These are phyloP conservation scores for Ambrosia artemisiifolia DNA, from an alignment of 129 eudicot genomes.

Conservation along the genomic window DNA sequence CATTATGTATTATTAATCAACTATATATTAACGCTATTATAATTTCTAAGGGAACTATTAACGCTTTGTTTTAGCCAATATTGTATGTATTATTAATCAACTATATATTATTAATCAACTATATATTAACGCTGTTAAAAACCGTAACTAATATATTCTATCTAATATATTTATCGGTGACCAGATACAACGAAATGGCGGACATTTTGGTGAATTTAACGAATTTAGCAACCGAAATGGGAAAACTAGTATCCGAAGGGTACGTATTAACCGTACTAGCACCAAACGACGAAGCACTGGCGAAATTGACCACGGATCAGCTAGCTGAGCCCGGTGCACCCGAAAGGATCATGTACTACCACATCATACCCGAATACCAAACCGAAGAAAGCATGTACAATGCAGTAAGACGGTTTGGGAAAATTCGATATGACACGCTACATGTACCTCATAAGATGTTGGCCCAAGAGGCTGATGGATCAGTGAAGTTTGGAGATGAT, in stretches of 20 bases:
- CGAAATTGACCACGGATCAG: slow-evolving; percentile 79
- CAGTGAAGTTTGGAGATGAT: slow-evolving; percentile 75
- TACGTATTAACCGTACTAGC: slow-evolving; percentile 78
- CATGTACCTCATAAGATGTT: slow-evolving; percentile 68
- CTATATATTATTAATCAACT: no score
- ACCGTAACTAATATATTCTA: no score
- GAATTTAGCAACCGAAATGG: slow-evolving; percentile 82
- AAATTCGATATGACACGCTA: slow-evolving; percentile 64
- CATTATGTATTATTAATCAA: no score
- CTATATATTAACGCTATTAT: no score
- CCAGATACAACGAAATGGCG: slow-evolving; percentile 85
- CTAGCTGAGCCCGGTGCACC: slow-evolving; percentile 89
- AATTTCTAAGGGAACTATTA: no score
- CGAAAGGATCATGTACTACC: slow-evolving; percentile 84
- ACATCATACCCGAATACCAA: slow-evolving; percentile 84
- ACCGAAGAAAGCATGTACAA: slow-evolving; percentile 96
- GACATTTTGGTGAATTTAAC: slow-evolving; percentile 86
- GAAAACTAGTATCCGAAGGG: slow-evolving; percentile 83
- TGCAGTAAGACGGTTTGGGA: slow-evolving; percentile 83
- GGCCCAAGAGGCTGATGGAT: slow-evolving; percentile 92
- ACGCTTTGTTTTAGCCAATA: no score
- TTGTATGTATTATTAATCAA: no score
- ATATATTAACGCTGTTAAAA: no score
- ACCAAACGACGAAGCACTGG: slow-evolving; percentile 97
- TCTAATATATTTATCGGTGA: not conserved